Evolutionary conservation across 192 early-diverging fungal species (phyloP).

Genomic region (Linnemannia schmuckeri): DNA sequence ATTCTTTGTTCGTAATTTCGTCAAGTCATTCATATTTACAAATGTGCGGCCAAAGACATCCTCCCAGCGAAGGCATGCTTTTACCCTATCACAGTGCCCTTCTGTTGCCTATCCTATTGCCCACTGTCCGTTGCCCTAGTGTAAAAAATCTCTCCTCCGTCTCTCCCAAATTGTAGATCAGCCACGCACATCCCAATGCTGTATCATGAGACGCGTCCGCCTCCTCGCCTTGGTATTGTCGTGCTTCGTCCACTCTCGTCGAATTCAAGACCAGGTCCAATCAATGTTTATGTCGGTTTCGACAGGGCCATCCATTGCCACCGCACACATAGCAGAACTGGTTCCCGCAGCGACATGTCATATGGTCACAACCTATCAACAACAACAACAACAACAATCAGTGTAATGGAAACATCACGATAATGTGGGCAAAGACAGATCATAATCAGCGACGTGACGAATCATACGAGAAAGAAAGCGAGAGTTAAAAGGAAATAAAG

Average conservation of each 20-base stretch:
- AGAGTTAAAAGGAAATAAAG: not conserved
- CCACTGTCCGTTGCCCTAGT: too few species aligned
- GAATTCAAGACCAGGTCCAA: too few species aligned
- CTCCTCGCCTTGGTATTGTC: not conserved
- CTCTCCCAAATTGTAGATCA: too few species aligned
- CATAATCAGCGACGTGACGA: not conserved
- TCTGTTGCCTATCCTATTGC: too few species aligned
- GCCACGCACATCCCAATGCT: not conserved
- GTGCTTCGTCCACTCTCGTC: not conserved
- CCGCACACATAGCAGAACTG: slow-evolving; percentile 20
- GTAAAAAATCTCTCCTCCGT: too few species aligned
- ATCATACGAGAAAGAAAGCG: not conserved
- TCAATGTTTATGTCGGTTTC: not conserved
- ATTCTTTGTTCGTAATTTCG: not conserved
- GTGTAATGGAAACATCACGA: too few species aligned
- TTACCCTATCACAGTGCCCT: too few species aligned
- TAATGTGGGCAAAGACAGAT: not conserved
- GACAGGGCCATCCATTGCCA: slow-evolving; percentile 8
- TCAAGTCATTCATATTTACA: not conserved
- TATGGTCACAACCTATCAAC: slow-evolving; percentile 32
- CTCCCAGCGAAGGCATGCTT: not conserved
- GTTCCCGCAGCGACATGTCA: slow-evolving; percentile 32
- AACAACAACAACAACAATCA: not conserved
- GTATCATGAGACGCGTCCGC: not conserved
- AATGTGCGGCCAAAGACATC: not conserved